These are phyloP conservation scores for Candida sithepensis DNA, from an alignment of 805 yeast genomes.

Conservation along the genomic window DNA sequence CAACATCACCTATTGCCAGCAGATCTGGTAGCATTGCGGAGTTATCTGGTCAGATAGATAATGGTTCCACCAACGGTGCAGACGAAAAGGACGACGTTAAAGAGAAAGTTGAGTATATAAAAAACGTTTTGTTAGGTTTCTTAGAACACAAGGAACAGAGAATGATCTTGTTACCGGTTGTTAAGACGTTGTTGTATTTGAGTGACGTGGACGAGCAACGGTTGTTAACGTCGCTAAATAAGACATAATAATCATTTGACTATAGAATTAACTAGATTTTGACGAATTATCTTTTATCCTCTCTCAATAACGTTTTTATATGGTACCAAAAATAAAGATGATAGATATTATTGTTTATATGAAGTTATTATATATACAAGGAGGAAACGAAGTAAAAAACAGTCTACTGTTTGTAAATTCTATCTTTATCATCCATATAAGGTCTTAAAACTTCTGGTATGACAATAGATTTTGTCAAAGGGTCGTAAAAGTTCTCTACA, in stretches of 20 bases:
- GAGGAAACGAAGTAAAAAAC: not conserved
- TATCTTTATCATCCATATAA: constrained; percentile 65
- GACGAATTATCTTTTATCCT: too few species aligned
- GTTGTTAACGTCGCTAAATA: constrained; percentile 49
- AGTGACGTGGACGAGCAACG: constrained; percentile 70
- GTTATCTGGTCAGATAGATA: not conserved
- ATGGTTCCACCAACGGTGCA: constrained; percentile 2
- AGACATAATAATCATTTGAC: not conserved
- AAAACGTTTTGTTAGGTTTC: constrained; percentile 88
- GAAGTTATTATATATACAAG: not conserved
- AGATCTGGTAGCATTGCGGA: constrained; percentile 19
- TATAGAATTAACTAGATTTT: not conserved
- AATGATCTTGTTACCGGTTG: constrained; percentile 77
- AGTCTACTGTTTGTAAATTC: constrained; percentile 2
- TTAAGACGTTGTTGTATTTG: constrained; percentile 69
- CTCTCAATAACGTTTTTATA: too few species aligned
- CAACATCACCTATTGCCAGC: constrained; percentile 20
- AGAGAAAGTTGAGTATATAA: constrained; percentile 69
- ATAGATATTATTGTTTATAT: too few species aligned
- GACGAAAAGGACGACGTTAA: constrained; percentile 23
- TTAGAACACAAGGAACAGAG: constrained; percentile 93
- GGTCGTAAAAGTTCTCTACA: constrained; percentile 80
- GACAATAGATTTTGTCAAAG: constrained; percentile 44
- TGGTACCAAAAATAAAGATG: not conserved
- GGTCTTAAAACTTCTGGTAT: constrained; percentile 68